Evolutionary conservation across 352 stramenopile species (phyloP), one percentile per base, ranked within the genome.

Genomic region (Globisporangium barbulae): DNA sequence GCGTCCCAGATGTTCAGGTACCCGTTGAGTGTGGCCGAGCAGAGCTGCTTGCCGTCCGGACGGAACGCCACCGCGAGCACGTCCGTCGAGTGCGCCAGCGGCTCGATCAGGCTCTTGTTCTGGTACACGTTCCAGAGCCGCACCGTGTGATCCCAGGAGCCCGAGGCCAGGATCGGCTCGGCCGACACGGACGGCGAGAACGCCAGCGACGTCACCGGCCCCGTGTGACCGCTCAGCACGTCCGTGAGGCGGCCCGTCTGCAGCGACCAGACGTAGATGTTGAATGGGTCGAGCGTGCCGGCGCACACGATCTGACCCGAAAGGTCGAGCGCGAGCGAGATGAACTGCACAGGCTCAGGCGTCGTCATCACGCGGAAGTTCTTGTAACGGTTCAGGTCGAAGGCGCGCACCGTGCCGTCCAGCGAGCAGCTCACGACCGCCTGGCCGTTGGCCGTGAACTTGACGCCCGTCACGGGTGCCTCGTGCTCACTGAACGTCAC

Each of bases 51-150:
- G 62, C 96, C 97, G 73, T 99, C 98, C 1, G 96, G 96, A 35
- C 97, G 88, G 70, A 98, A 99, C 13, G 96, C 88, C 6, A 99
- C 85, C 21, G 95, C 97, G 21, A 99, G 80, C 35, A 99, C 97
- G 68, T 99, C 97, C 4, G 88, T 94, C 54, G 88, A 92, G 75
- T 99, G 97, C 39, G 97, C 90, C 3, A 99, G 85, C 22, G 92
- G 98, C 74, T 99, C 96, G 15, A 97, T 96, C 49, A 94, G 84
- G 48, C 81, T 88, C 67, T 98, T 97, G 64, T 88, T 96, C 61
- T 98, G 97, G 83, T 98, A 99, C 30, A 99, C 73, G 74, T 99
- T 98, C 98, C 98, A 99, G 5, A 99, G 80, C 30, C 98, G 98
- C 28, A 99, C 94, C 0, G 94, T 99, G 54, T 98, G 95, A 72